Base-by-base conservation (phyloP, 2,329 filamentous ascomycete genomes). In the Byssochlamys sp. region DNA sequence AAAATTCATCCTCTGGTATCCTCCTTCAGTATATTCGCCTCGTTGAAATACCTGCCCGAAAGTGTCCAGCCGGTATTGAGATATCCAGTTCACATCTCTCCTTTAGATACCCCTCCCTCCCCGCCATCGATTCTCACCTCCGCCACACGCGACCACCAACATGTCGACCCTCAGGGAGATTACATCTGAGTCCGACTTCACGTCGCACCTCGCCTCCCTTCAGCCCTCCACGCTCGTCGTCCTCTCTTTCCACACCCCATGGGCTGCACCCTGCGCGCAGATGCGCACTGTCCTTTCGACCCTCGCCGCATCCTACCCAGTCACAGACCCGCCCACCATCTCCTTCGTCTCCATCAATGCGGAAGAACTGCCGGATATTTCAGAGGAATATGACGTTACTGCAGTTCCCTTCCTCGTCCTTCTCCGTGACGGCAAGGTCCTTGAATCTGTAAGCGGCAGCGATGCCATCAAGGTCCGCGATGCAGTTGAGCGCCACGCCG, bases 181-280 rank as follows among this genome's bases (percentile, higher is more conserved):
- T 75, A 82, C 84, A 65, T 85, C 82, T 66, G 84, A 90, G 67
- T 77, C 81, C 64, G 84, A 85, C 66, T 96, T 94, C 85, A 79
- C 85, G 63, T 77, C 83, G 63, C 81, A 88, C 69, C 78, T 89
- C 61, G 78, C 80, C 61, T 80, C 84, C 49, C 80, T 91, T 12
- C 83, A 89, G 10, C 70, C 86, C 1, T 82, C 85, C 14, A 84
- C 88, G 14, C 84, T 96, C 59, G 81, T 92, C 61, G 81, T 96
- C 69, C 84, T 95, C 70, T 96, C 91, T 72, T 99, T 99, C 80
- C 89, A 97, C 73, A 91, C 94, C 24, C 89, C 91, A 63, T 99
- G 94, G 94, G 94, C 94, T 29, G 91, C 91, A 59, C 94, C 94
- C 52, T 97, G 94, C 80, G 86, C 89, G 62, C 91, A 96, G 76